Conservation (phyloP, 1,284 basidiomycete genomes). For the Sporisorium sorghi region DNA sequence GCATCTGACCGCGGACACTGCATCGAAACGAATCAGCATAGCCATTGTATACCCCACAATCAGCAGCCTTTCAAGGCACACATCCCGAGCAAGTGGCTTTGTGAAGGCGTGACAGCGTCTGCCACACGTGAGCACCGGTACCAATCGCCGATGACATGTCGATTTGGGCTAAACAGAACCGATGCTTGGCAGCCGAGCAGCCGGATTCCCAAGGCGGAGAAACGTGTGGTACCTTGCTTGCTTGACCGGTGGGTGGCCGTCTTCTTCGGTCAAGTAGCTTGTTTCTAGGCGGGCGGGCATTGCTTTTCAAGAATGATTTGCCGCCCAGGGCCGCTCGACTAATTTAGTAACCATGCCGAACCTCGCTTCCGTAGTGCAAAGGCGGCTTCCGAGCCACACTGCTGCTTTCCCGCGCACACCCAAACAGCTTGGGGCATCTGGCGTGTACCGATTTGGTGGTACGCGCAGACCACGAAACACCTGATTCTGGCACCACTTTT, state of each 20-base stretch:
- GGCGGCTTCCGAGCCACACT: conserved; percentile 12
- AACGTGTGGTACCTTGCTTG: too few species aligned
- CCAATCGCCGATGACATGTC: conserved; percentile 1
- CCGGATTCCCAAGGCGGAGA: too few species aligned
- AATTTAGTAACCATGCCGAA: not conserved
- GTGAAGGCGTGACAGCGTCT: not conserved
- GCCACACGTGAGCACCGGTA: not conserved
- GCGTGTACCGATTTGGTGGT: conserved; percentile 32
- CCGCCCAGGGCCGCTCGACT: not conserved
- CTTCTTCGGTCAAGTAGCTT: too few species aligned
- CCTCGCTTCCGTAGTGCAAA: not conserved
- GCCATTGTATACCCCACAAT: conserved; percentile 7
- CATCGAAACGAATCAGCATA: not conserved
- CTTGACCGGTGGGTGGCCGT: too few species aligned
- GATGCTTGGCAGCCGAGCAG: too few species aligned
- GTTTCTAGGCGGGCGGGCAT: not conserved
- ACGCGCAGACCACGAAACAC: conserved; percentile 19
- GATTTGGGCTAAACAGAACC: not conserved
- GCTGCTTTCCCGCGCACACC: conserved; percentile 6
- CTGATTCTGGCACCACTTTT: conserved; percentile 18
- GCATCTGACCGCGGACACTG: not conserved
- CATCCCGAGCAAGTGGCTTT: too few species aligned
- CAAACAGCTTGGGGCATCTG: too few species aligned
- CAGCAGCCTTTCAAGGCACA: not conserved
- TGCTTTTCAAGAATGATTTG: not conserved